Percentiles rank a stretch among this genome's conserved stretches.
phyloP scores from a whole-genome alignment of 2,329 filamentous ascomycete genomes.

The Xylaria sp. region DNA sequence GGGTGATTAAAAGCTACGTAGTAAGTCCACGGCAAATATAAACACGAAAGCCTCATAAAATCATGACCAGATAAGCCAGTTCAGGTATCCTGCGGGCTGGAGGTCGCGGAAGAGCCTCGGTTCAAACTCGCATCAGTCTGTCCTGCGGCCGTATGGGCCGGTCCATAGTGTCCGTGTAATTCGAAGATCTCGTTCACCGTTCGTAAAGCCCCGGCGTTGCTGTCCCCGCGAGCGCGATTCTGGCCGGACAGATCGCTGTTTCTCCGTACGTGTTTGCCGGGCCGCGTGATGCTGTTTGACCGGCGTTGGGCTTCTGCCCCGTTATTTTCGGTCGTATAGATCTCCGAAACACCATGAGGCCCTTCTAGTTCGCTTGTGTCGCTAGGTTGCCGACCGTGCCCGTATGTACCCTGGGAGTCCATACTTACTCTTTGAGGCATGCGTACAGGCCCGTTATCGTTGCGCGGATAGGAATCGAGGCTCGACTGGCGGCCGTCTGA shows the following conservation, averaged over 20 bases:
- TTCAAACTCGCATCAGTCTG: slow-evolving; percentile 45
- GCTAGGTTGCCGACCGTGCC: slow-evolving; percentile 50
- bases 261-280: slow-evolving; percentile 28
- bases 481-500: slow-evolving; percentile 39
- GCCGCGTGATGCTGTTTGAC: slow-evolving; percentile 32
- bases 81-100: background rate
- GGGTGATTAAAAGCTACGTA: background rate
- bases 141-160: slow-evolving; percentile 46
- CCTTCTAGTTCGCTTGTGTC: slow-evolving; percentile 50
- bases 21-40: slow-evolving; percentile 1
- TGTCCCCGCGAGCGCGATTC: slow-evolving; percentile 21
- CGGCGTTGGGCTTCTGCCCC: slow-evolving; percentile 47
- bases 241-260: slow-evolving; percentile 32
- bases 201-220: slow-evolving; percentile 36
- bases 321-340: slow-evolving; percentile 41
- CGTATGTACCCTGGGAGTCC: slow-evolving; percentile 28
- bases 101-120: slow-evolving; percentile 16
- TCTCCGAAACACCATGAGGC: slow-evolving; percentile 45
- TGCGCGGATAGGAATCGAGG: slow-evolving; percentile 34
- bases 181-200: slow-evolving; percentile 50
- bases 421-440: slow-evolving; percentile 37
- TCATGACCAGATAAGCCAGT: background rate
- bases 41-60: slow-evolving; percentile 5
- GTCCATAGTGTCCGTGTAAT: slow-evolving; percentile 56
- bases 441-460: slow-evolving; percentile 33